phyloP scores from a whole-genome alignment of 768 basidiomycete species.

The Omphalotus guepiniiformis region DNA sequence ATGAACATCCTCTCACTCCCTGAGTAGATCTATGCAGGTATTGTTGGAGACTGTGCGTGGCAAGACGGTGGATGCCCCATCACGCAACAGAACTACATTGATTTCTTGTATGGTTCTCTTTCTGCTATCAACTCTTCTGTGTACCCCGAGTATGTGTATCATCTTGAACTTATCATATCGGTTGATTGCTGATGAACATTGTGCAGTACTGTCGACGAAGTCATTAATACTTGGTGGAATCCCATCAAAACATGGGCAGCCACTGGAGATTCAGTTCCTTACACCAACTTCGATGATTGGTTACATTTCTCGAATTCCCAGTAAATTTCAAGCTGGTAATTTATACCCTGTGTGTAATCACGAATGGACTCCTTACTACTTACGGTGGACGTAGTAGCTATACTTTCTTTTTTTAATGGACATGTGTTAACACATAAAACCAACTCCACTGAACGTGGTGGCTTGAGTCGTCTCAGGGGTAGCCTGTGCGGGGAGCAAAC shows the following conservation, averaged over 20 bases:
- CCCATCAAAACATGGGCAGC: conserved; percentile 11
- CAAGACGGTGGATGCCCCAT: conserved; percentile 14
- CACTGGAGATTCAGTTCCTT: conserved; percentile 13
- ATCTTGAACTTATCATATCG: not conserved
- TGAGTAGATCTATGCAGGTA: conserved; percentile 12
- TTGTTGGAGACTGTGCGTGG: conserved; percentile 14
- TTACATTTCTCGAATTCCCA: conserved; percentile 13
- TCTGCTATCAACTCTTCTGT: conserved; percentile 7
- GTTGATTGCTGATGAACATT: not conserved
- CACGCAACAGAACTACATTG: conserved; percentile 19
- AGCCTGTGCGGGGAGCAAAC: no score
- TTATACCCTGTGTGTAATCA: no score
- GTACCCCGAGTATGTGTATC: conserved; percentile 9
- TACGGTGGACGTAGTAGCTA: no score
- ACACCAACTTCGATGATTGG: conserved; percentile 16
- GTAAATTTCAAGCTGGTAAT: no score
- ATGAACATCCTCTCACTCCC: not conserved
- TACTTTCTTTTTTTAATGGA: no score
- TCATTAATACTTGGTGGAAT: conserved; percentile 2
- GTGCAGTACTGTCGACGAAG: conserved; percentile 2
- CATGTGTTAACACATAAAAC: no score
- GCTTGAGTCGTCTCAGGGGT: no score
- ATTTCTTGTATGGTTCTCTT: conserved; percentile 17
- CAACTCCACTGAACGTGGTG: no score
- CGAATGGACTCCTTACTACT: no score